A percentile compares a stretch with the other conserved stretches of the same genome.
These are phyloP conservation scores for Podaxis carcinomalis DNA, from an alignment of 768 basidiomycete genomes.

Conservation along the genomic window DNA sequence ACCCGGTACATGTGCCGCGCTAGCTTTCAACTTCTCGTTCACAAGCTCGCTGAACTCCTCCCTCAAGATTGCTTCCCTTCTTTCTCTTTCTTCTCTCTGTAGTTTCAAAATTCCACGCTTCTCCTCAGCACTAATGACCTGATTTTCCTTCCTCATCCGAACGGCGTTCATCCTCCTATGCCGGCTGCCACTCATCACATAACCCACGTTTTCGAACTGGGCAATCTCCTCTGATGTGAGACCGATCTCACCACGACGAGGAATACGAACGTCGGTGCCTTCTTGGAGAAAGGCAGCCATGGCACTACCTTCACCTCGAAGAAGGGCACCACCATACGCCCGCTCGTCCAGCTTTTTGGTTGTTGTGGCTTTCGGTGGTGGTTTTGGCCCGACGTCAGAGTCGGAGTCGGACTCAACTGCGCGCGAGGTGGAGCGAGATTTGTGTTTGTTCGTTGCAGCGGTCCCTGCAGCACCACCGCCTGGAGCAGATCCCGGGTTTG, in stretches of 20 bases:
- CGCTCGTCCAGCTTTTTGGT: conserved; percentile 71
- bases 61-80: conserved; percentile 84
- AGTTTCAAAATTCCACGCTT: conserved; percentile 93
- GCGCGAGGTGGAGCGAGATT: neutral
- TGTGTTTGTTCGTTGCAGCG: neutral
- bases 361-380: conserved; percentile 38
- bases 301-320: conserved; percentile 93
- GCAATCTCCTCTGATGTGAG: conserved; percentile 86
- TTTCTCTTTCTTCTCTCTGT: conserved; percentile 90
- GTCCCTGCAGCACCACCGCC: neutral
- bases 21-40: conserved; percentile 62
- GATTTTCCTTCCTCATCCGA: conserved; percentile 98
- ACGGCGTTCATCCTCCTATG: conserved; percentile 99
- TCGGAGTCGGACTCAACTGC: conserved; percentile 40
- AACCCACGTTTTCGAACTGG: conserved; percentile 82
- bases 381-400: conserved; percentile 78
- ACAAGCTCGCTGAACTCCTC: conserved; percentile 89
- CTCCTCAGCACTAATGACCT: conserved; percentile 98
- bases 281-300: conserved; percentile 97
- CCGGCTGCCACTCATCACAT: conserved; percentile 96
- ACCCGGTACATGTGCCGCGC: neutral
- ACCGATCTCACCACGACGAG: conserved; percentile 98
- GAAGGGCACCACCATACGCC: conserved; percentile 83
- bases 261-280: conserved; percentile 80
- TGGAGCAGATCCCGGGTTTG: neutral